These are phyloP conservation scores for Mikania micrantha DNA, from an alignment of 129 eudicot genomes.

Conservation along the genomic window DNA sequence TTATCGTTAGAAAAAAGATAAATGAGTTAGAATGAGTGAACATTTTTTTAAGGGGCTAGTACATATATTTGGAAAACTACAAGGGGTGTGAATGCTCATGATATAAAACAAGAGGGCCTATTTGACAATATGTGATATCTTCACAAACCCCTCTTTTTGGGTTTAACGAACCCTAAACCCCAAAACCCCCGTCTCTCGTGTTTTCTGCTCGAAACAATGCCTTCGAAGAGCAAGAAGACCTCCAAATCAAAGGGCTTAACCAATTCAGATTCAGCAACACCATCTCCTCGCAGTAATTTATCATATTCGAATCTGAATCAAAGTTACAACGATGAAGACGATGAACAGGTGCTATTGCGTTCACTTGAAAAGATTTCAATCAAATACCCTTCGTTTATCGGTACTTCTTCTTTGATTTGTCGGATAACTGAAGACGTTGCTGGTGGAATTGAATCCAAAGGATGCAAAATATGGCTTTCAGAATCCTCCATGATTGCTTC, in stretches of 20 bases:
- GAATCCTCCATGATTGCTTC: slow-evolving; percentile 59
- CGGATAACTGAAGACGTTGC: slow-evolving; percentile 28
- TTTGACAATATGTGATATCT: background rate
- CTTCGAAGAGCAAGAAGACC: slow-evolving; percentile 47
- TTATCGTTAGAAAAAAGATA: too few relatives aligned
- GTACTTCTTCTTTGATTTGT: slow-evolving; percentile 43
- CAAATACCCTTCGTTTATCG: slow-evolving; percentile 60
- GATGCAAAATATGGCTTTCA: slow-evolving; percentile 67
- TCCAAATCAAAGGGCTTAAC: slow-evolving; percentile 26
- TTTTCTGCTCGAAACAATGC: slow-evolving; percentile 29
- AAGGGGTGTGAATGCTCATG: too few relatives aligned
- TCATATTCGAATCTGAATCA: slow-evolving; percentile 17
- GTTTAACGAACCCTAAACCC: slow-evolving; percentile 5
- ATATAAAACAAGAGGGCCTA: background rate
- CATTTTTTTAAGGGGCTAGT: too few relatives aligned
- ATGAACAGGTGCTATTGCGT: slow-evolving; percentile 28
- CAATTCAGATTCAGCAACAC: slow-evolving; percentile 23
- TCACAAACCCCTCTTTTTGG: slow-evolving; percentile 4
- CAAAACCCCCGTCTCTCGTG: background rate
- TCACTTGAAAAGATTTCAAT: slow-evolving; percentile 40
- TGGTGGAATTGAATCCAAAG: slow-evolving; percentile 28
- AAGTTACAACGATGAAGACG: slow-evolving; percentile 12
- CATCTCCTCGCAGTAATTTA: slow-evolving; percentile 17
- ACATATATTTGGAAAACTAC: too few relatives aligned
- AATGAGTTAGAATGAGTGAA: too few relatives aligned